Conservation (phyloP, 495 filamentous ascomycete species). For the Barbatosphaeria neglecta region DNA sequence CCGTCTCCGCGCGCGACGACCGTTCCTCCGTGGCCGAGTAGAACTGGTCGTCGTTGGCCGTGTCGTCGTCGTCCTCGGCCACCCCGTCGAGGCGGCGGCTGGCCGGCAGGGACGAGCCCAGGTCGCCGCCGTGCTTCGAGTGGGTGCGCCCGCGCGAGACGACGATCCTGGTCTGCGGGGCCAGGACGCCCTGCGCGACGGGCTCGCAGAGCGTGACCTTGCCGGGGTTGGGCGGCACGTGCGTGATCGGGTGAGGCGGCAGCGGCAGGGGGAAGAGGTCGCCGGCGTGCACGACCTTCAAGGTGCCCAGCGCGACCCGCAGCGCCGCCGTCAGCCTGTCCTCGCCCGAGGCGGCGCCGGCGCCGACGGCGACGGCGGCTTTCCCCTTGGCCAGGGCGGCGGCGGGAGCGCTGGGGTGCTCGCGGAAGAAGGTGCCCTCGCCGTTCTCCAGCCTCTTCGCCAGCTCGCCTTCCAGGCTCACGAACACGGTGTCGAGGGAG, state of each 20-base stretch:
- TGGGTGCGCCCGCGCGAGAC: constrained; percentile 44
- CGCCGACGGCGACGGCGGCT: constrained; percentile 14
- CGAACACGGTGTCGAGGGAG: constrained; percentile 69
- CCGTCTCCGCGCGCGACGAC: constrained; percentile 26
- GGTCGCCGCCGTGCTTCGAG: constrained; percentile 25
- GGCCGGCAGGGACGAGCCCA: constrained; percentile 23
- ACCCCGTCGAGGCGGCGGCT: constrained; percentile 44
- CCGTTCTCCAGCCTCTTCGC: constrained; percentile 43
- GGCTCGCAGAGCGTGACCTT: constrained; percentile 64
- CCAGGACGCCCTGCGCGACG: constrained; percentile 74
- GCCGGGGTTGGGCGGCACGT: constrained; percentile 70
- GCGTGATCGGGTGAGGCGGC: constrained; percentile 80
- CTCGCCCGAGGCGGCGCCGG: constrained; percentile 36
- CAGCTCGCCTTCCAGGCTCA: constrained; percentile 71
- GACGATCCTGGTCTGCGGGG: constrained; percentile 57
- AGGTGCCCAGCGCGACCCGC: constrained; percentile 54
- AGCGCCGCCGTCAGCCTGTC: constrained; percentile 65
- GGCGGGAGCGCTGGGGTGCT: constrained; percentile 20
- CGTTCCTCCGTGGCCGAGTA: constrained; percentile 77
- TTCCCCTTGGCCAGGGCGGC: constrained; percentile 9
- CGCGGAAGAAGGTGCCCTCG: constrained; percentile 43
- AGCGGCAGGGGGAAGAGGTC: constrained; percentile 76
- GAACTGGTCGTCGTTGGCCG: constrained; percentile 80
- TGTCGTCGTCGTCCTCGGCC: constrained; percentile 62
- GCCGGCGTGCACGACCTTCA: constrained; percentile 69